A percentile compares a stretch with the other conserved stretches of the same genome.
phyloP scores from a whole-genome alignment of 495 filamentous ascomycete genomes.

The Trichoderma erinaceum region DNA sequence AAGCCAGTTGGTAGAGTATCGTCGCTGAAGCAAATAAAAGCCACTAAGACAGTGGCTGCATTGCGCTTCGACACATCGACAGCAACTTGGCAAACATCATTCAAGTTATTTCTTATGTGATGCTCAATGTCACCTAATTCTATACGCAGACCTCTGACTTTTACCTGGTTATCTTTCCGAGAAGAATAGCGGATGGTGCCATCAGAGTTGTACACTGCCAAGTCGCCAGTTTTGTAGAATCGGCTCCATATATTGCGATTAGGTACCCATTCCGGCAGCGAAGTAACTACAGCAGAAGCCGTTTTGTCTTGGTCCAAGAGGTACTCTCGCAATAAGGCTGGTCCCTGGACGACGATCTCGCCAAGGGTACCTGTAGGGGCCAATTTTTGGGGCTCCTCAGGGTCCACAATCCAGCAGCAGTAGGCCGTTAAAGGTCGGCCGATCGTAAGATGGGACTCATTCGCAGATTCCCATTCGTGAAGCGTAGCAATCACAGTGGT shows the following conservation, averaged over 20 bases:
- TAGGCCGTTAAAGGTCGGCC: constrained; percentile 36
- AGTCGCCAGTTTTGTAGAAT: constrained; percentile 38
- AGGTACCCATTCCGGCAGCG: background rate
- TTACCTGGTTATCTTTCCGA: constrained; percentile 52
- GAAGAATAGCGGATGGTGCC: constrained; percentile 37
- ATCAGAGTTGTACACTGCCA: constrained; percentile 36
- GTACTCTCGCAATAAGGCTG: constrained; percentile 33
- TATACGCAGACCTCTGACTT: constrained; percentile 57
- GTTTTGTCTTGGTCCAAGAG: background rate
- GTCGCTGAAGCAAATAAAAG: background rate
- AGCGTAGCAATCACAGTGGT: constrained; percentile 21
- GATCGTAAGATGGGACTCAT: constrained; percentile 33
- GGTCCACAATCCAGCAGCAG: constrained; percentile 40
- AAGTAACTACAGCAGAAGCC: constrained; percentile 3
- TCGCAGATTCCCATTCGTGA: background rate
- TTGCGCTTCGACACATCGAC: background rate
- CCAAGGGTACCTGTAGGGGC: constrained; percentile 42
- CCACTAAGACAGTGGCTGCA: background rate
- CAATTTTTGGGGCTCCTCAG: constrained; percentile 39
- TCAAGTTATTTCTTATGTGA: constrained; percentile 19
- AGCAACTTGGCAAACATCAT: constrained; percentile 16
- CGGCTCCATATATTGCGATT: constrained; percentile 17
- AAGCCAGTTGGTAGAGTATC: background rate
- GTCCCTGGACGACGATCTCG: constrained; percentile 42
- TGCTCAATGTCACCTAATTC: constrained; percentile 14